phyloP scores from a whole-genome alignment of 2,329 filamentous ascomycete genomes.

The Lasiodiplodia theobromae region DNA sequence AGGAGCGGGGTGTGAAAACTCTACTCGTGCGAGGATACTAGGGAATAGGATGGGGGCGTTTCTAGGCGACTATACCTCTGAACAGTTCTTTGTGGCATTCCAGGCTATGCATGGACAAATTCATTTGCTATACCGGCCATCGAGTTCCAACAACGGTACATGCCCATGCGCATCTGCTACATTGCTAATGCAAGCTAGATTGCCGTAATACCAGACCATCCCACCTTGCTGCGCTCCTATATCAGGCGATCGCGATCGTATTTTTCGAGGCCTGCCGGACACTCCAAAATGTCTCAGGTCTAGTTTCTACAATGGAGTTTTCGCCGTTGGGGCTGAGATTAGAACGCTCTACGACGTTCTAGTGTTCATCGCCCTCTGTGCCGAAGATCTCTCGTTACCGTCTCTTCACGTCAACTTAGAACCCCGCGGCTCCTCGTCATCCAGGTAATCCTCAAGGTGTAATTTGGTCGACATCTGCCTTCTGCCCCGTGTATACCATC shows the following conservation, averaged over 20 bases:
- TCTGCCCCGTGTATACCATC: not conserved
- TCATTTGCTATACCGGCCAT: not conserved
- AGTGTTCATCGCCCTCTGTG: not conserved
- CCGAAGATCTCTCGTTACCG: not conserved
- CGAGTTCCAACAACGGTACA: not conserved
- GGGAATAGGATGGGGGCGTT: conserved; percentile 17
- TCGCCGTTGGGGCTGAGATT: not conserved
- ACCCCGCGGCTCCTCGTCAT: not conserved
- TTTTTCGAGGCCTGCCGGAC: not conserved
- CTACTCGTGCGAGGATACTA: conserved; percentile 5
- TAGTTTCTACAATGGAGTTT: not conserved
- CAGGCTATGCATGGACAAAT: conserved; percentile 22
- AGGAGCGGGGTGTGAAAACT: not conserved
- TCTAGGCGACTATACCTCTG: conserved; percentile 24
- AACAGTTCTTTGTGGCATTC: conserved; percentile 19
- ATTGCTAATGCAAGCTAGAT: conserved; percentile 1
- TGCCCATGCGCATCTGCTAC: not conserved
- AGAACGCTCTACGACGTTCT: not conserved
- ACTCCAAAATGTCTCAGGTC: not conserved
- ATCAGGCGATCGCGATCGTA: not conserved
- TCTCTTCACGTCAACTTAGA: not conserved
- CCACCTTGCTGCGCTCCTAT: not conserved
- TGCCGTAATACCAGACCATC: not conserved
- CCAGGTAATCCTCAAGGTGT: not conserved
- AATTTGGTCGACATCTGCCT: not conserved